A percentile compares a stretch with the other conserved stretches of the same genome.
Evolutionary conservation across 1,284 basidiomycete genomes (phyloP).

Genomic region (Albatrellus sp.): DNA sequence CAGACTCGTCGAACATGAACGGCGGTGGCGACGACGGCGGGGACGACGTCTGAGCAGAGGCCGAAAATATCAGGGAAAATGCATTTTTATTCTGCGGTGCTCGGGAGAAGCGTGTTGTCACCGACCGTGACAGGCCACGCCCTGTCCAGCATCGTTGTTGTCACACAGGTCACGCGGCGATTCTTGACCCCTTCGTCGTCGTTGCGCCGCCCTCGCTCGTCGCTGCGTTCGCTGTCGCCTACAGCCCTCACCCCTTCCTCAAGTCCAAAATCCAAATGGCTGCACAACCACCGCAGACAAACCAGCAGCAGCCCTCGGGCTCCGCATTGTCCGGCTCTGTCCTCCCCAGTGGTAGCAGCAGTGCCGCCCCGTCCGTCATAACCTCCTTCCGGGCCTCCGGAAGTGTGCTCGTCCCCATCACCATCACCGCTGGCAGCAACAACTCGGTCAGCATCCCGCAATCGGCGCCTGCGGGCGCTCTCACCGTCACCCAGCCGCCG

Average conservation of each 20-base stretch:
- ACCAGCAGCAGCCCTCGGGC: not conserved
- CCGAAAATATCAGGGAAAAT: not conserved
- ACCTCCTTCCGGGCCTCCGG: not conserved
- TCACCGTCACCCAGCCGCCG: conserved; percentile 71
- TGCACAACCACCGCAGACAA: not conserved
- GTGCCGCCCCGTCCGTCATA: not conserved
- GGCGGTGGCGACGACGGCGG: not conserved
- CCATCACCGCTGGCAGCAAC: not conserved
- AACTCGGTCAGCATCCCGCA: conserved; percentile 26
- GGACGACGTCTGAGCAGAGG: not conserved
- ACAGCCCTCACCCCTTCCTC: not conserved
- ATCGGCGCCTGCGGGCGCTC: conserved; percentile 49
- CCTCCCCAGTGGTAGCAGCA: not conserved
- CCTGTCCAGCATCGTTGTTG: no score
- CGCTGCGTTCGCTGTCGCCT: not conserved
- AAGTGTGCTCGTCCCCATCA: not conserved
- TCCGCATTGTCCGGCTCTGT: not conserved
- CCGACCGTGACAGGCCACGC: no score
- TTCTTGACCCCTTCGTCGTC: not conserved
- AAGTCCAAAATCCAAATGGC: not conserved
- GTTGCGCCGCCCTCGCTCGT: not conserved
- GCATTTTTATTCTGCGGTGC: not conserved
- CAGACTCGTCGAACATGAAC: not conserved
- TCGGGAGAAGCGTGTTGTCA: no score
- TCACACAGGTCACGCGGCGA: no score